Conservation (phyloP, 1,139 yeast species). For the Suhomyces bokatorum region DNA sequence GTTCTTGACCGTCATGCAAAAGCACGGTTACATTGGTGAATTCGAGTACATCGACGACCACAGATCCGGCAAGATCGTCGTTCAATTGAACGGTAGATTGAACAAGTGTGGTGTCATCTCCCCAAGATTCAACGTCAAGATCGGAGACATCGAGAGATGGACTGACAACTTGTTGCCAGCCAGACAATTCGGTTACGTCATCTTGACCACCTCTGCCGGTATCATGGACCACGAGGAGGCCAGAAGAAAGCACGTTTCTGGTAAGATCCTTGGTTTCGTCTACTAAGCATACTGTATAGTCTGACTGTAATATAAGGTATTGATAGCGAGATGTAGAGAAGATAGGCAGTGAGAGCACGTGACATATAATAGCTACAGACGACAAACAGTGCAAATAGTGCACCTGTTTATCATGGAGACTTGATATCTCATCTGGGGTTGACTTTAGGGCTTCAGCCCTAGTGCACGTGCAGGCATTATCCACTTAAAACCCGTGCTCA, state of each 20-base stretch:
- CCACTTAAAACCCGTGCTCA: background rate
- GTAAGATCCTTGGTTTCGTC: conserved; percentile 95
- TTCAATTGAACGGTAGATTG: conserved; percentile 95
- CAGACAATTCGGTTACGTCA: conserved; percentile 97
- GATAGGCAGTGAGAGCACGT: background rate
- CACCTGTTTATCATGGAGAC: no score
- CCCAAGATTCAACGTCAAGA: conserved; percentile 96
- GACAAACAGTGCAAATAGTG: no score
- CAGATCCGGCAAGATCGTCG: conserved; percentile 97
- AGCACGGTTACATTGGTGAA: conserved; percentile 97
- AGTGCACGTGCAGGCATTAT: background rate
- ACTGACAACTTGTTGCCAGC: conserved; percentile 97
- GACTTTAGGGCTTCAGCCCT: conserved; percentile 3
- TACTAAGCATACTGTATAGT: conserved; percentile 45
- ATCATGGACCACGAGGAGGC: conserved; percentile 99
- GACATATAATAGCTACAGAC: no score
- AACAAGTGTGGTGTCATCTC: conserved; percentile 98
- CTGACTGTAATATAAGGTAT: conserved; percentile 12
- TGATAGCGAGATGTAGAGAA: conserved; percentile 3
- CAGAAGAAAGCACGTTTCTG: conserved; percentile 99
- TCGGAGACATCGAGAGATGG: conserved; percentile 95
- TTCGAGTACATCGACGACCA: conserved; percentile 98
- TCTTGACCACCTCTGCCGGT: conserved; percentile 98
- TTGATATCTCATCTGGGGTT: no score
- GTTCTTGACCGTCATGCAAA: conserved; percentile 96